phyloP scores from a whole-genome alignment of 108 stramenopile genomes.

The Discostella stelligeroides region DNA sequence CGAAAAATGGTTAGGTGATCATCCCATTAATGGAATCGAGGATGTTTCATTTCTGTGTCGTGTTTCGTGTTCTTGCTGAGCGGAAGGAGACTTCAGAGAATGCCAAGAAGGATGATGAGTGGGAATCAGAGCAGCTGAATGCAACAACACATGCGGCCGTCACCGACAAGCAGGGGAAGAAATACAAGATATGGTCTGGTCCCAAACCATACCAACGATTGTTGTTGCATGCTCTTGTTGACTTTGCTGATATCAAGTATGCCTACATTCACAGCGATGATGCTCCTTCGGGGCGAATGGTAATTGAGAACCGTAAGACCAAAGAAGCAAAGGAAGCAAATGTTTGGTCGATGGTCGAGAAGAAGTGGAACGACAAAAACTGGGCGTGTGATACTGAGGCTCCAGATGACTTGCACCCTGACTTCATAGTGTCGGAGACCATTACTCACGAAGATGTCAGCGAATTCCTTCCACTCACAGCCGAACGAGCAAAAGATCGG shows the following conservation, averaged over 20 bases:
- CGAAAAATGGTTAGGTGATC: no score
- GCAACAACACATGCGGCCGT: no score
- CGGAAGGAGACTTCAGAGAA: no score
- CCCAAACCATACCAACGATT: neutral
- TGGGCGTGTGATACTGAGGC: neutral
- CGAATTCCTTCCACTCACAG: neutral
- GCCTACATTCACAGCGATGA: constrained; percentile 6
- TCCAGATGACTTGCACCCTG: neutral
- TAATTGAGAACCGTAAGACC: constrained; percentile 1
- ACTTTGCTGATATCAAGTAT: constrained; percentile 9
- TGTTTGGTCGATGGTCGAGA: constrained; percentile 2
- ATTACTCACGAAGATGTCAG: neutral
- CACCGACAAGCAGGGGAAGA: no score
- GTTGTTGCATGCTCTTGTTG: constrained; percentile 5
- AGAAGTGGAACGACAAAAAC: constrained; percentile 17
- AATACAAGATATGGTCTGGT: no score
- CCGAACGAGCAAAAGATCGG: neutral
- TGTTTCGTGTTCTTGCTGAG: no score
- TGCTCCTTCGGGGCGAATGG: constrained; percentile 3
- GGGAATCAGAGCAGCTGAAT: neutral
- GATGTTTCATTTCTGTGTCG: no score
- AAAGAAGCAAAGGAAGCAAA: neutral
- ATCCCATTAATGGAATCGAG: no score
- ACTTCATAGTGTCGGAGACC: neutral
- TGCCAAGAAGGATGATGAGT: no score